Conservation (phyloP, 2,329 filamentous ascomycete species). For the Chaetomiaceae sp. region DNA sequence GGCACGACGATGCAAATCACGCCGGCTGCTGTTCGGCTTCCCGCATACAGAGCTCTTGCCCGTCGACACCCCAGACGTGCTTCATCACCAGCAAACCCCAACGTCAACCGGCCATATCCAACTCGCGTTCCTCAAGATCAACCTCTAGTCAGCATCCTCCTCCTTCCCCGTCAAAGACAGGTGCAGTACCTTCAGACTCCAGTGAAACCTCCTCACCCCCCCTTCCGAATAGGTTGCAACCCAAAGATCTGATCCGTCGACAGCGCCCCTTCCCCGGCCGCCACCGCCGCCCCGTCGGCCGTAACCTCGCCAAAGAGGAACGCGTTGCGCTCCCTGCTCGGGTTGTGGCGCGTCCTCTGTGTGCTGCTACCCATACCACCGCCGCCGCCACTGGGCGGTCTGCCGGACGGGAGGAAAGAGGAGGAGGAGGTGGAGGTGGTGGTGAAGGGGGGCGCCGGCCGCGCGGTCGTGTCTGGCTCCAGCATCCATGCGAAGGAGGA, state of each 20-base stretch:
- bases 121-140: too few relatives aligned
- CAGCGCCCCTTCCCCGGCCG: conserved; percentile 29
- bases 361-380: conserved; percentile 35
- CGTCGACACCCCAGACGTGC: too few relatives aligned
- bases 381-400: conserved; percentile 17
- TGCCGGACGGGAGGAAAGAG: conserved; percentile 12
- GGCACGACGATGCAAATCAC: too few relatives aligned
- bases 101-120: too few relatives aligned
- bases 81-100: too few relatives aligned
- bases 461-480: conserved; percentile 44
- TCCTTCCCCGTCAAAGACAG: not conserved
- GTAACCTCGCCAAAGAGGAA: conserved; percentile 54
- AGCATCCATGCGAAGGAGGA: conserved; percentile 79
- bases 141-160: not conserved
- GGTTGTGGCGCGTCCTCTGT: conserved; percentile 31
- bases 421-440: conserved; percentile 19
- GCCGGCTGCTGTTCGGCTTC: too few relatives aligned
- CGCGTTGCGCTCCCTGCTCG: conserved; percentile 49
- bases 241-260: conserved; percentile 49
- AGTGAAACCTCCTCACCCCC: conserved; percentile 1
- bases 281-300: conserved; percentile 30
- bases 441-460: conserved; percentile 26
- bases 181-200: too few relatives aligned
- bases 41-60: too few relatives aligned
- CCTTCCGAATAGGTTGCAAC: conserved; percentile 42